A percentile compares a stretch with the other conserved stretches of the same genome.
Conservation (phyloP, 108 stramenopile genomes). For the Fistulifera pelliculosa region DNA sequence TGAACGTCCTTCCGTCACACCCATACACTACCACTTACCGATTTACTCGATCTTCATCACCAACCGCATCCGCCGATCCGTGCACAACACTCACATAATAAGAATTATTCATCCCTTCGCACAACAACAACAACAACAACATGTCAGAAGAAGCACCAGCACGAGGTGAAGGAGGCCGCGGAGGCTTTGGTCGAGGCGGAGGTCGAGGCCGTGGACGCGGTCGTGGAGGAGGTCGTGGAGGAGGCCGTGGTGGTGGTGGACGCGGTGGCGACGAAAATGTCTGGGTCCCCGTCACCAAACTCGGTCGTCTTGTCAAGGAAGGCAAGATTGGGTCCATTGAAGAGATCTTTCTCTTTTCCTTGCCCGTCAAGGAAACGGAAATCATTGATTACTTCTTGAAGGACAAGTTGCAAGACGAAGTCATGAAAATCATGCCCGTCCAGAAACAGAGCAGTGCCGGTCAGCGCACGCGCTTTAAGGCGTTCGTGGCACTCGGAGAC, state of each 20-base stretch:
- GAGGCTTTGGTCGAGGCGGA: conserved; percentile 65
- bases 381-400: conserved; percentile 97
- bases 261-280: conserved; percentile 96
- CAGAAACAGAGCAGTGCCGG: conserved; percentile 99
- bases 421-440: conserved; percentile 99
- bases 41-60: too few species aligned
- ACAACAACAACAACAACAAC: conserved; percentile 1
- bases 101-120: too few species aligned
- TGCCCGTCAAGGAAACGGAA: conserved; percentile 99
- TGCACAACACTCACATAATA: too few species aligned
- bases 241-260: conserved; percentile 73
- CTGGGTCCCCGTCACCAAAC: conserved; percentile 99
- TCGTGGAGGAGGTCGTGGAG: conserved; percentile 89
- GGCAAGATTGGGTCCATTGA: conserved; percentile 97
- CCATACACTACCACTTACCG: too few species aligned
- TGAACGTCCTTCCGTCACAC: too few species aligned
- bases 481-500: conserved; percentile 99
- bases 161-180: conserved; percentile 26
- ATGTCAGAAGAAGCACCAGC: conserved; percentile 4
- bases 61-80: too few species aligned
- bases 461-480: conserved; percentile 99
- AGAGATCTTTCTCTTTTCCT: conserved; percentile 99
- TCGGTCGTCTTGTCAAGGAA: conserved; percentile 99
- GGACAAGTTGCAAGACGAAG: conserved; percentile 98
- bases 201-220: conserved; percentile 66